Percentiles rank a stretch among this genome's conserved stretches.
phyloP scores from a whole-genome alignment of 2,329 filamentous ascomycete species.

The Phialophora chinensis region DNA sequence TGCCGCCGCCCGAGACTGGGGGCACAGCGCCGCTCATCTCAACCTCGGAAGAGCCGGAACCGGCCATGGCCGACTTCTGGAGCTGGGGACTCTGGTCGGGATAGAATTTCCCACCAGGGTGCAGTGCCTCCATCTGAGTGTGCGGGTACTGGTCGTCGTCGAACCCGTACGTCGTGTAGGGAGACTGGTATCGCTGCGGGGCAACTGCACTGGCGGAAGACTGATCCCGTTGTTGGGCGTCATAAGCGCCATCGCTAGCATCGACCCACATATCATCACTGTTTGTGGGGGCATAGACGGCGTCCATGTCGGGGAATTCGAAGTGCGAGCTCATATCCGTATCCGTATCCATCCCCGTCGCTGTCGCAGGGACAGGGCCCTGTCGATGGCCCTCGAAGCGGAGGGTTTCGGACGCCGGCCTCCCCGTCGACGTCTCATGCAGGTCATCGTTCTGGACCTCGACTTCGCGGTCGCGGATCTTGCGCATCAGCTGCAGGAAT shows the following conservation, averaged over 20 bases:
- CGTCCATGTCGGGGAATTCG: slow-evolving; percentile 39
- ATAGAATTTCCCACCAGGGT: slow-evolving; percentile 55
- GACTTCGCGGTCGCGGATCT: slow-evolving; percentile 73
- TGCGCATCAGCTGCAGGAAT: slow-evolving; percentile 78
- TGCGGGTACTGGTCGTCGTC: slow-evolving; percentile 31
- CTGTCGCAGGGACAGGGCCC: not conserved
- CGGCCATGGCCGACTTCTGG: slow-evolving; percentile 3
- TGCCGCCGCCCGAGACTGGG: slow-evolving; percentile 6
- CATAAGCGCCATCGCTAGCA: not conserved
- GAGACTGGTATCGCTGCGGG: slow-evolving; percentile 1
- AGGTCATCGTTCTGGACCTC: slow-evolving; percentile 73
- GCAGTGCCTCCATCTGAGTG: slow-evolving; percentile 48
- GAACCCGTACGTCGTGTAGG: slow-evolving; percentile 32
- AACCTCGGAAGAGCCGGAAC: not conserved
- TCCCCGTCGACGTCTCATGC: slow-evolving; percentile 51
- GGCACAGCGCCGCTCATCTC: slow-evolving; percentile 27
- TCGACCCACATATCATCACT: slow-evolving; percentile 7
- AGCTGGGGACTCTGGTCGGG: slow-evolving; percentile 43
- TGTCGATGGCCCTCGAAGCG: not conserved
- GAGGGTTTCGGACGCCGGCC: not conserved
- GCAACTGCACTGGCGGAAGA: not conserved
- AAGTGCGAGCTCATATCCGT: slow-evolving; percentile 27
- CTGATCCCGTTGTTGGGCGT: not conserved
- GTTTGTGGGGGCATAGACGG: slow-evolving; percentile 34
- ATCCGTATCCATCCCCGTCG: not conserved